These are phyloP conservation scores for Penicillium rolfsii DNA, from an alignment of 2,329 filamentous ascomycete genomes.

Conservation along the genomic window DNA sequence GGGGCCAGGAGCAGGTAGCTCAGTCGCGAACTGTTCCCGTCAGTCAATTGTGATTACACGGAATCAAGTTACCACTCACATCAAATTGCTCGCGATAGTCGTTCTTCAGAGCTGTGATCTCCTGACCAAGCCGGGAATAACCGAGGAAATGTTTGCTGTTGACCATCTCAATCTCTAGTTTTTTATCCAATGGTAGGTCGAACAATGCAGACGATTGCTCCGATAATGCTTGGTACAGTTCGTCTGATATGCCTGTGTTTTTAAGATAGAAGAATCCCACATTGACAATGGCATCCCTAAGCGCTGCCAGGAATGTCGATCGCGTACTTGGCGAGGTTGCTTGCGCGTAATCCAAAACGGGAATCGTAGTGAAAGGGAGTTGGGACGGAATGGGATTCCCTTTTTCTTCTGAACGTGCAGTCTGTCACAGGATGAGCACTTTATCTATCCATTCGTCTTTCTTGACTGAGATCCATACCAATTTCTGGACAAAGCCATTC, in stretches of 20 bases:
- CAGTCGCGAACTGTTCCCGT: constrained; percentile 38
- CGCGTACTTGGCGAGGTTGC: not conserved
- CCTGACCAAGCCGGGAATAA: constrained; percentile 40
- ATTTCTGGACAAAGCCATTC: constrained; percentile 8
- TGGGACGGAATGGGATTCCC: not conserved
- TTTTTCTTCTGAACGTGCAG: not conserved
- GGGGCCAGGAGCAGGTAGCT: constrained; percentile 39
- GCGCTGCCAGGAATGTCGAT: not conserved
- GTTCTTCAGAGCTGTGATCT: constrained; percentile 38
- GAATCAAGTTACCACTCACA: constrained; percentile 21
- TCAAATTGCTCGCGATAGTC: constrained; percentile 45
- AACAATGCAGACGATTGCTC: constrained; percentile 41
- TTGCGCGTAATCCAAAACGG: constrained; percentile 1
- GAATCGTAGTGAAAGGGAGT: not conserved
- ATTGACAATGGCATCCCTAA: not conserved
- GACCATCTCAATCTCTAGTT: constrained; percentile 53
- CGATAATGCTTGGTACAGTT: not conserved
- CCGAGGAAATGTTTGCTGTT: constrained; percentile 45
- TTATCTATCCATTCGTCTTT: not conserved
- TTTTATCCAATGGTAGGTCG: constrained; percentile 49
- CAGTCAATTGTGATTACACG: not conserved
- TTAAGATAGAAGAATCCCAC: constrained; percentile 2
- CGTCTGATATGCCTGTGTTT: not conserved
- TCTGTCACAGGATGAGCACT: not conserved
- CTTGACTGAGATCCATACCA: not conserved